Conservation (phyloP, 768 basidiomycete genomes). For the Boletus rufocinnamomeus region DNA sequence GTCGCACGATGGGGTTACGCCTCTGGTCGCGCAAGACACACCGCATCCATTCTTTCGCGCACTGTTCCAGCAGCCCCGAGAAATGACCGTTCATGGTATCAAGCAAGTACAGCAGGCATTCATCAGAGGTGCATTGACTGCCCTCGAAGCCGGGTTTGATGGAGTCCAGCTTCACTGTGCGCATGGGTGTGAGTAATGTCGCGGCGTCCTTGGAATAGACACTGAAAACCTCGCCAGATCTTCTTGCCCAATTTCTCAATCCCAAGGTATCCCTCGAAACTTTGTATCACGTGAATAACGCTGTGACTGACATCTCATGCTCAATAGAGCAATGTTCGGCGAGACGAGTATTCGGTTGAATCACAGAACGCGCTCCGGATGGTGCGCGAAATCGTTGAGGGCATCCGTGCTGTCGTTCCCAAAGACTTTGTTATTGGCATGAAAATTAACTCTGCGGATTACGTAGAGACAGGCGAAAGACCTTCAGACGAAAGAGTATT, state of each 20-base stretch:
- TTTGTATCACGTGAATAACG: conserved; percentile 16
- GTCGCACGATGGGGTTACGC: conserved; percentile 7
- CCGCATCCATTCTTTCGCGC: conserved; percentile 37
- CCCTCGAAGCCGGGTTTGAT: conserved; percentile 73
- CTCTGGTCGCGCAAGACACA: conserved; percentile 9
- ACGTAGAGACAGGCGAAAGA: conserved; percentile 40
- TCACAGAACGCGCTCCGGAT: conserved; percentile 53
- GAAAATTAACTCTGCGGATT: conserved; percentile 83
- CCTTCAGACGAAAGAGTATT: conserved; percentile 34
- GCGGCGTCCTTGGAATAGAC: not conserved
- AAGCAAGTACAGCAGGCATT: conserved; percentile 61
- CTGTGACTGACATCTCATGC: not conserved
- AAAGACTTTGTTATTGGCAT: conserved; percentile 69
- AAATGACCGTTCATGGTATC: conserved; percentile 63
- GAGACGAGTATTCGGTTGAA: conserved; percentile 57
- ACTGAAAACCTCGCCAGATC: conserved; percentile 45
- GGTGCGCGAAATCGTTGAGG: conserved; percentile 53
- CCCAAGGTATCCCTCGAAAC: conserved; percentile 50
- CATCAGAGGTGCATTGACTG: conserved; percentile 64
- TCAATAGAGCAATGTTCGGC: conserved; percentile 51
- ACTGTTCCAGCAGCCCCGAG: conserved; percentile 63
- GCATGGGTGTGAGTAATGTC: conserved; percentile 71
- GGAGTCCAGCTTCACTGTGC: conserved; percentile 84
- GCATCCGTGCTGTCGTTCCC: conserved; percentile 57
- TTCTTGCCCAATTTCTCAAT: conserved; percentile 78